phyloP scores from a whole-genome alignment of 306 rosid genomes.

The Bauhinia variegata region DNA sequence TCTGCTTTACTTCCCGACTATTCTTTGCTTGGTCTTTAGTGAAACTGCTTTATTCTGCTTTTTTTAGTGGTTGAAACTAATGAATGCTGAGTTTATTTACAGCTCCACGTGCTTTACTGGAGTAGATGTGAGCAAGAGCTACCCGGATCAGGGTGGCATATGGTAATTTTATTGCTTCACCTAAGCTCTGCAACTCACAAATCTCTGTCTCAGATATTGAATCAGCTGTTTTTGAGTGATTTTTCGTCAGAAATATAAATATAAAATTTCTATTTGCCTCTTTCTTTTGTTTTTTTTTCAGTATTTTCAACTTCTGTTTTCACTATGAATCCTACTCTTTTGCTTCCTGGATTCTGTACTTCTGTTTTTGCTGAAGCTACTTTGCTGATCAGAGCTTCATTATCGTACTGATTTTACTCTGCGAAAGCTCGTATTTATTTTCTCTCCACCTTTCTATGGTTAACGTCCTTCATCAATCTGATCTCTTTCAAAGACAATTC shows the following conservation, averaged over 20 bases:
- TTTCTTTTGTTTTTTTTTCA: constrained; percentile 6
- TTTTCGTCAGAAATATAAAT: constrained; percentile 12
- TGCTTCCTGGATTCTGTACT: not conserved
- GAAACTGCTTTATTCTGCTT: constrained; percentile 39
- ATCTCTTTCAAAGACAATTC: constrained; percentile 2
- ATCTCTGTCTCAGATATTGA: constrained; percentile 3
- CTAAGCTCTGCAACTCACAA: constrained; percentile 14
- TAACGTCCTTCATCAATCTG: constrained; percentile 18
- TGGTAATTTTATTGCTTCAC: constrained; percentile 41
- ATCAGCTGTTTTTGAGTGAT: not conserved
- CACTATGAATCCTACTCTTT: constrained; percentile 14
- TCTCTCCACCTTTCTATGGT: not conserved
- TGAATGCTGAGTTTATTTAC: constrained; percentile 18
- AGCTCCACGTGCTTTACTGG: constrained; percentile 30
- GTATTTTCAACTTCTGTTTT: not conserved
- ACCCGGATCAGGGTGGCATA: constrained; percentile 43
- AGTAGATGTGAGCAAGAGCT: constrained; percentile 30
- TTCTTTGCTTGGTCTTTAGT: constrained; percentile 61
- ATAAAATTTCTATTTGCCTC: not conserved
- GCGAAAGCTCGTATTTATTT: not conserved
- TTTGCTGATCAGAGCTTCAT: constrained; percentile 28
- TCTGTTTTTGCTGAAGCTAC: constrained; percentile 29
- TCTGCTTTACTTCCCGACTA: constrained; percentile 31
- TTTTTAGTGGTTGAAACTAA: not conserved
- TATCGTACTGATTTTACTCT: constrained; percentile 8